These are phyloP conservation scores for Fusarium floridanum DNA, from an alignment of 2,329 filamentous ascomycete genomes.

Conservation along the genomic window DNA sequence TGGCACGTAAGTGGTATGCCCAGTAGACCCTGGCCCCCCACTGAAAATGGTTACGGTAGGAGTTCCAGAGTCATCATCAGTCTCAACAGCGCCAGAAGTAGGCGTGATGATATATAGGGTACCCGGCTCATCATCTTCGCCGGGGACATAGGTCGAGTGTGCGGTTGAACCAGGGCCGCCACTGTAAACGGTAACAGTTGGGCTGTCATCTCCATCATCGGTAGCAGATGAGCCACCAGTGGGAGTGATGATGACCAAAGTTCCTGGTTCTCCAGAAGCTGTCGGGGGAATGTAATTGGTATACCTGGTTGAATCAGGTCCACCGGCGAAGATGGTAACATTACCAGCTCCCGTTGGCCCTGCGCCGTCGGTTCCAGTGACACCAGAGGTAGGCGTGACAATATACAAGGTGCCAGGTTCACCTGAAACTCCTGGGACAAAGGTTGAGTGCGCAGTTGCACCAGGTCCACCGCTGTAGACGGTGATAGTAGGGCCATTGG, in stretches of 20 bases:
- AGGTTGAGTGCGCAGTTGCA: background rate
- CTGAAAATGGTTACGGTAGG: conserved; percentile 14
- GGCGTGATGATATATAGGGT: background rate
- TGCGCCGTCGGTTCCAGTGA: background rate
- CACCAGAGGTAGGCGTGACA: background rate
- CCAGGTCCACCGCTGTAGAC: conserved; percentile 10
- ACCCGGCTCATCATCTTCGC: background rate
- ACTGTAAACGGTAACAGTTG: conserved; percentile 11
- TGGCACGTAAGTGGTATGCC: background rate
- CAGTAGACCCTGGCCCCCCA: conserved; percentile 12
- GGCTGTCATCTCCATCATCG: background rate
- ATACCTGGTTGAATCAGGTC: background rate
- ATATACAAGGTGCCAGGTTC: conserved; percentile 22
- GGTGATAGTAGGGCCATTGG: background rate
- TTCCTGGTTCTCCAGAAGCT: conserved; percentile 7
- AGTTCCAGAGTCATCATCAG: background rate
- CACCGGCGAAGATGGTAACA: background rate
- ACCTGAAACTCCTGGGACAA: background rate
- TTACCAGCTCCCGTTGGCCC: background rate
- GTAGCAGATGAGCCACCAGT: background rate
- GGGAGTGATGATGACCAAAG: conserved; percentile 9
- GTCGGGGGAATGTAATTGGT: conserved; percentile 17
- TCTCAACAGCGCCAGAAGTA: background rate
- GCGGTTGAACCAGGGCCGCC: background rate
- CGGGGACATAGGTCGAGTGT: background rate